Evolutionary conservation across 2,329 filamentous ascomycete species (phyloP), one percentile per base, ranked within the genome.

Genomic region (Sporothrix brunneoviolacea): DNA sequence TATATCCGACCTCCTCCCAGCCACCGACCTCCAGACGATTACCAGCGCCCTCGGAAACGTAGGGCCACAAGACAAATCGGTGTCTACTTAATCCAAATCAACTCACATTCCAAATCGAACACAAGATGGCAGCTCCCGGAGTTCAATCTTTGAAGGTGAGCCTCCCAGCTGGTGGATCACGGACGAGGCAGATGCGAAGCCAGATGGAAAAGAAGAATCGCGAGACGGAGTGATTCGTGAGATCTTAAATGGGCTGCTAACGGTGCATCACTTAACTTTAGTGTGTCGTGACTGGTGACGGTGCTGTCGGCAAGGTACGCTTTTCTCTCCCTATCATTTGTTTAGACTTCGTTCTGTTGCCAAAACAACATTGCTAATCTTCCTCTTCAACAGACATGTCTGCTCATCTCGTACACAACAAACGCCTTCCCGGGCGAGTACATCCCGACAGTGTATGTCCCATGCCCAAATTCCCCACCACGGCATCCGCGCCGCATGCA

Each of bases 391-490:
- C 55, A 96, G 91, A 98, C 93, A 78, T 98, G 93, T 77, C 84
- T 98, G 54, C 84, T 98, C 63, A 98, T 98, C 68, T 97, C 91
- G 48, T 98, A 98, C 75, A 97, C 93, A 57, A 98, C 93, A 57
- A 98, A 97, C 75, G 93, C 93, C 59, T 98, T 98, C 70, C 93
- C 93, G n/a, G 93, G 93, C 70, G 93, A 98, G 78, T 98, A 98
- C 72, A 97, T 98, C 62, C 93, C 93, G 60, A 98, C 93, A 62
- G 93, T 98, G 87, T 93, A 74, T 70, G 85, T 77, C 39, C 30
- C 4, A 3, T 10, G 32, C 7, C 15, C 10, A 35, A 35, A n/a
- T 13, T 13, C 12, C 12, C 12, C 12, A 35, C 24, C 27, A 4
- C 22, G 3, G 16, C 18, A 24, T 9, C 7, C 13, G 12, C 13